Evolutionary conservation across 2,329 filamentous ascomycete genomes (phyloP).

Genomic region (Immersiporthe knoxdaviesiana): DNA sequence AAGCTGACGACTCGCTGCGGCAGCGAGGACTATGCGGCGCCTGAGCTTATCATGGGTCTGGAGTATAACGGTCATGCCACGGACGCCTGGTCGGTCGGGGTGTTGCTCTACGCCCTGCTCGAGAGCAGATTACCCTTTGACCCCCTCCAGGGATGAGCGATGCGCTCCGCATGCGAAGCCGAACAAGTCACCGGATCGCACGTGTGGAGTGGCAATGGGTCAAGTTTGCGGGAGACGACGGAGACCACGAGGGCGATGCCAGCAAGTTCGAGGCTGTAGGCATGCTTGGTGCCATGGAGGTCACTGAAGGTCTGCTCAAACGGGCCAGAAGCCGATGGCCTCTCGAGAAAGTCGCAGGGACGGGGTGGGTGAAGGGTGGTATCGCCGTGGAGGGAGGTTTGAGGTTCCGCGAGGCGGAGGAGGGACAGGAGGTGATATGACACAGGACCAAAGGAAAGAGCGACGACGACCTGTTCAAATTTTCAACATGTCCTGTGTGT

Average conservation of each 20-base stretch:
- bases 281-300: slow-evolving; percentile 74
- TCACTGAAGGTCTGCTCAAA: slow-evolving; percentile 83
- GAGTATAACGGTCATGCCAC: slow-evolving; percentile 90
- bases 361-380: slow-evolving; percentile 76
- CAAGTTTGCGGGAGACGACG: slow-evolving; percentile 79
- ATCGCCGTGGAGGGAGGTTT: slow-evolving; percentile 68
- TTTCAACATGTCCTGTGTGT: background rate
- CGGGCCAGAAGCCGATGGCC: slow-evolving; percentile 79
- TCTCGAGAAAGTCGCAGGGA: slow-evolving; percentile 71
- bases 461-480: too few species aligned
- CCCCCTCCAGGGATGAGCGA: slow-evolving; percentile 81
- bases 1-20: slow-evolving; percentile 93
- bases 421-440: slow-evolving; percentile 56
- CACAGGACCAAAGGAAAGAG: slow-evolving; percentile 17
- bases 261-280: slow-evolving; percentile 65
- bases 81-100: slow-evolving; percentile 94
- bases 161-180: slow-evolving; percentile 73
- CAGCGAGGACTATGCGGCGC: slow-evolving; percentile 95
- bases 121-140: slow-evolving; percentile 95
- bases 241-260: slow-evolving; percentile 76
- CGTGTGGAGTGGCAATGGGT: slow-evolving; percentile 96
- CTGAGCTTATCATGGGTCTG: slow-evolving; percentile 94
- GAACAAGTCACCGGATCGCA: slow-evolving; percentile 92
- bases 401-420: slow-evolving; percentile 61
- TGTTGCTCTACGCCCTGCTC: slow-evolving; percentile 89